phyloP scores from a whole-genome alignment of 1,284 basidiomycete species.

The Puccinia horiana region DNA sequence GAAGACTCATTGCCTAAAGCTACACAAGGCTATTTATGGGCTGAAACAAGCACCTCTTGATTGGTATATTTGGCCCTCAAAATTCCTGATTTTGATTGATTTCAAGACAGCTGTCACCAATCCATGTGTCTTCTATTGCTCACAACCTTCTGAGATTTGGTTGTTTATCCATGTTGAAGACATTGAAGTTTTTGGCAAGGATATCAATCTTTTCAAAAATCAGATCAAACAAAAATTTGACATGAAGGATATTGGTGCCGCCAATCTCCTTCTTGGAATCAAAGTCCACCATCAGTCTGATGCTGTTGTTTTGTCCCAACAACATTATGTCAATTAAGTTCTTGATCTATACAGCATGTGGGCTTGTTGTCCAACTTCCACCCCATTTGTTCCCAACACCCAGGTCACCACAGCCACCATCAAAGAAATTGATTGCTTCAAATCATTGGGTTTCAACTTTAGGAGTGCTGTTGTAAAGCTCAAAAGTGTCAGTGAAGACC shows the following conservation, averaged over 20 bases:
- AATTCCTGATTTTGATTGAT: neutral
- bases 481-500: too few relatives aligned
- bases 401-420: neutral
- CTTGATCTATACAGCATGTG: neutral
- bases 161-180: conserved; percentile 13
- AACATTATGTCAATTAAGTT: neutral
- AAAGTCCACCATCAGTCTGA: neutral
- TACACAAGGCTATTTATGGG: conserved; percentile 22
- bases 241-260: neutral
- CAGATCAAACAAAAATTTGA: neutral
- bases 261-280: neutral
- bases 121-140: conserved; percentile 10
- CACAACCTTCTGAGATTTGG: neutral
- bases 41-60: conserved; percentile 23
- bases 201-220: neutral
- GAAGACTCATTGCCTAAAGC: neutral
- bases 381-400: too few relatives aligned
- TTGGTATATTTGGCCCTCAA: neutral
- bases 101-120: neutral
- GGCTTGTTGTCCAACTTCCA: neutral
- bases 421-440: neutral
- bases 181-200: neutral
- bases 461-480: neutral
- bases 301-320: too few relatives aligned
- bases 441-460: neutral